Base-by-base conservation (phyloP, 2,329 filamentous ascomycete genomes). In the Thelonectria olida region DNA sequence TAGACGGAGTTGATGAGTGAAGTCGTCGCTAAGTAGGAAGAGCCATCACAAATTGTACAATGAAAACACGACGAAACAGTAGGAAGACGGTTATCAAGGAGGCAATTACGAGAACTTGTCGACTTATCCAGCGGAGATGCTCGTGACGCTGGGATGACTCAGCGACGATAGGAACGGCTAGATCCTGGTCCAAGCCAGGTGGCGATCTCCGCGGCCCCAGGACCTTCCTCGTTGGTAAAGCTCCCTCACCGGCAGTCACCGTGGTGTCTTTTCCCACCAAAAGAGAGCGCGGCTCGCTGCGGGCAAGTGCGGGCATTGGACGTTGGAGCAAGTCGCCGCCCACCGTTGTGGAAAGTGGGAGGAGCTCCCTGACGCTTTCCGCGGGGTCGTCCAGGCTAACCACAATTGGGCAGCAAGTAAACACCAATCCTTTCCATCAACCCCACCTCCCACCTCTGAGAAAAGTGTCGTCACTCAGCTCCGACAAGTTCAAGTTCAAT, bases 331-430 rank as follows among this genome's bases (percentile, higher is more conserved):
- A n/a, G n/a, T n/a, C n/a, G n/a, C n/a, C n/a, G n/a, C n/a, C n/a
- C n/a, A n/a, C n/a, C n/a, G n/a, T n/a, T n/a, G n/a, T n/a, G n/a
- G n/a, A n/a, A n/a, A n/a, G n/a, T n/a, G n/a, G n/a, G n/a, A n/a
- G n/a, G n/a, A n/a, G n/a, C 42, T 49, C 25, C 19, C 34, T 22
- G 7, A 17, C 13, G 19, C 17, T 13, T 45, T 48, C 41, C 34
- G 58, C 42, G 55, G 60, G 55, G 50, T 49, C 50, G 15, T 41
- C 8, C 3, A 27, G 17, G 54, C 56, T 57, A 55, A 51, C 54
- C 53, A 38, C 20, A 58, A 54, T 2, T 25, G 60, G 62, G 28
- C 54, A 54, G 19, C 17, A 54, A 61, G 54, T 63, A 57, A 63
- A 65, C 51, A 60, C 31, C 60, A 47, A 51, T 27, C 38, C 17